Base-by-base conservation (phyloP, 768 basidiomycete species). In the Suillus tomentosus region DNA sequence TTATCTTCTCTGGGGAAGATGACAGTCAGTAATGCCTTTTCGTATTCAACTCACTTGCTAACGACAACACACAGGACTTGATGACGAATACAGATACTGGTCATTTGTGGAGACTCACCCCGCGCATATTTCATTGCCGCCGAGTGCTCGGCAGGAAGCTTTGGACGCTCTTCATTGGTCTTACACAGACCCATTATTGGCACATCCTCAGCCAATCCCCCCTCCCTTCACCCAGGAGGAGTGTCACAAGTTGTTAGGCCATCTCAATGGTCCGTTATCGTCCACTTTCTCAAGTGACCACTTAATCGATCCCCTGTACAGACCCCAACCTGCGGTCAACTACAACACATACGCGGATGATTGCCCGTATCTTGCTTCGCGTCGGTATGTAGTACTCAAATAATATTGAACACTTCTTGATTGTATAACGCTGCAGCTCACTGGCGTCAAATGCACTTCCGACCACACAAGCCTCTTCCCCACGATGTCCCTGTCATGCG, bases 11-110 rank as follows among this genome's bases (percentile, higher is more conserved):
- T 42, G 68, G 61, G 60, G 79, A 78, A 34, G 79, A 82, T 56
- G 81, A 85, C 42, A 73, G 83, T 84, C 51, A 74, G 82, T 66
- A 14, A 22, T 42, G 9, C 65, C 60, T 43, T 63, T 61, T 36
- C 14, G 14, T 45, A 57, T 31, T 48, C 5, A 64, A 7, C 19
- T 27, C 5, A 3, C 42, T 15, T 40, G 15, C 24, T 62, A 27
- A 59, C 8, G 0, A 47, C 8, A 60, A 65, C 17, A 67, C 58
- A 17, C 66, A 93, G 92, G 84, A 54, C 78, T 91, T 24, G 90
- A 93, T 62, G 81, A 87, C 69, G 90, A 92, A 70, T 91, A 89
- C 68, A 81, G 89, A 62, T 94, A 92, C 70, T 94, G 93, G 93
- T 78, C 85, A 7, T 94, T 88, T 71, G 82, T 94, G 76, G 89